A percentile compares a stretch with the other conserved stretches of the same genome.
phyloP scores from a whole-genome alignment of 2,329 filamentous ascomycete genomes.

The Geosmithia morbida region DNA sequence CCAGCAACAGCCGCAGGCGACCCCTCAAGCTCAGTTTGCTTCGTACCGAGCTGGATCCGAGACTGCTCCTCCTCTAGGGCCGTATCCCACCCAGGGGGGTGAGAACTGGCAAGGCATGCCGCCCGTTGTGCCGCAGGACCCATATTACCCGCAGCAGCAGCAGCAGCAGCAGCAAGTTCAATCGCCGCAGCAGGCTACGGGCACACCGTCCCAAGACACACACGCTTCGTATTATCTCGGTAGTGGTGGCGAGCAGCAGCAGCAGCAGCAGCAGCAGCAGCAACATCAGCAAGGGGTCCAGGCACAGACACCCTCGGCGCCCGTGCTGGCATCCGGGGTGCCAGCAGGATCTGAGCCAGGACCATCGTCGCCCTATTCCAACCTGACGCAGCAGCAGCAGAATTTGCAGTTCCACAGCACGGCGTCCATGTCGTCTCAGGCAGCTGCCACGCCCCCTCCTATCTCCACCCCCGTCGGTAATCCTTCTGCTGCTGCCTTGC shows the following conservation, averaged over 20 bases:
- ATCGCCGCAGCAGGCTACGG: too few relatives aligned
- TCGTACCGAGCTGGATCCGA: conserved; percentile 26
- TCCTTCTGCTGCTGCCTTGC: conserved; percentile 11
- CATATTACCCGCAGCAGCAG: conserved; percentile 43
- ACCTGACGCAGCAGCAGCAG: conserved; percentile 31
- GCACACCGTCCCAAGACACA: too few relatives aligned
- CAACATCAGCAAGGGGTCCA: conserved; percentile 18
- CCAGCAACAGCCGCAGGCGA: conserved; percentile 15
- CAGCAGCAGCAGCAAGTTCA: conserved; percentile 16
- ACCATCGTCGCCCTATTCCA: conserved; percentile 32
- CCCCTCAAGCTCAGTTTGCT: conserved; percentile 26
- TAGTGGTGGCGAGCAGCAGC: too few relatives aligned
- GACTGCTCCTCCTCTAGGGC: too few relatives aligned
- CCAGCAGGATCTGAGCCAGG: conserved; percentile 9
- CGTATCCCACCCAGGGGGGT: too few relatives aligned
- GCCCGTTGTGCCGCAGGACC: conserved; percentile 25
- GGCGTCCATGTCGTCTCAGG: conserved; percentile 20
- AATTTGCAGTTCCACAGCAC: conserved; percentile 28
- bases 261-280: conserved; percentile 11
- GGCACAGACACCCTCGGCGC: conserved; percentile 23
- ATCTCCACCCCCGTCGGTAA: conserved; percentile 10
- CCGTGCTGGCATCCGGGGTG: conserved; percentile 24
- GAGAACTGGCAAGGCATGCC: conserved; percentile 33
- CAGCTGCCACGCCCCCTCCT: too few relatives aligned
- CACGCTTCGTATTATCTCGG: too few relatives aligned